A percentile compares a stretch with the other conserved stretches of the same genome.
These are phyloP conservation scores for Solanum etuberosum DNA, from an alignment of 257 asterid genomes.

Conservation along the genomic window DNA sequence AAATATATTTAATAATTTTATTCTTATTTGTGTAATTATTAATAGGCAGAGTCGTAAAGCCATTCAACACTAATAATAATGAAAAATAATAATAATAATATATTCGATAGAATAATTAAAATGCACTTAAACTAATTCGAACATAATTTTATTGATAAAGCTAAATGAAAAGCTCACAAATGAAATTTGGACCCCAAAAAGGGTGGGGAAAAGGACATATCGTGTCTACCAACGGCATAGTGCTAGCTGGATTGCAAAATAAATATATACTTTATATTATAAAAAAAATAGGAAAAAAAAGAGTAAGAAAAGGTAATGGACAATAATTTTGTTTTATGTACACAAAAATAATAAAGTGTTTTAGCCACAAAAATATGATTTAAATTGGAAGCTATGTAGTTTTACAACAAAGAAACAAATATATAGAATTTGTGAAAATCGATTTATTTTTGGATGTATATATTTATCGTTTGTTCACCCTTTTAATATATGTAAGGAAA, in stretches of 20 bases:
- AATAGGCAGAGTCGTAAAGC: neutral
- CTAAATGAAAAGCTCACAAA: neutral
- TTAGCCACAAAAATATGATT: neutral
- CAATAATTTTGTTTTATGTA: neutral
- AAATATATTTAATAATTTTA: neutral
- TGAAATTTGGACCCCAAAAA: neutral
- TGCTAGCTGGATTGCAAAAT: neutral
- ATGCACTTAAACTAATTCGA: accelerated
- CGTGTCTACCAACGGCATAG: neutral
- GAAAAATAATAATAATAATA: neutral
- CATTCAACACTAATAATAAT: neutral
- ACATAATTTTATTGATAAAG: neutral
- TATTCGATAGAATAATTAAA: neutral
- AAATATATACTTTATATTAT: neutral
- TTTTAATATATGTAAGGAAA: no score
- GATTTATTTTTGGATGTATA: neutral
- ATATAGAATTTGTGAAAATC: neutral
- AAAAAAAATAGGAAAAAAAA: neutral
- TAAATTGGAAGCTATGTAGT: neutral
- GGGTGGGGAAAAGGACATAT: neutral
- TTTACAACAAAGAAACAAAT: neutral
- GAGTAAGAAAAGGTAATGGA: neutral
- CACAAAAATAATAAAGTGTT: neutral
- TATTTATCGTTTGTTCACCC: no score
- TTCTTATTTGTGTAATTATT: neutral